Evolutionary conservation across 2,329 filamentous ascomycete species (phyloP), one percentile per base, ranked within the genome.

Genomic region (Trichoderma guizhouense): DNA sequence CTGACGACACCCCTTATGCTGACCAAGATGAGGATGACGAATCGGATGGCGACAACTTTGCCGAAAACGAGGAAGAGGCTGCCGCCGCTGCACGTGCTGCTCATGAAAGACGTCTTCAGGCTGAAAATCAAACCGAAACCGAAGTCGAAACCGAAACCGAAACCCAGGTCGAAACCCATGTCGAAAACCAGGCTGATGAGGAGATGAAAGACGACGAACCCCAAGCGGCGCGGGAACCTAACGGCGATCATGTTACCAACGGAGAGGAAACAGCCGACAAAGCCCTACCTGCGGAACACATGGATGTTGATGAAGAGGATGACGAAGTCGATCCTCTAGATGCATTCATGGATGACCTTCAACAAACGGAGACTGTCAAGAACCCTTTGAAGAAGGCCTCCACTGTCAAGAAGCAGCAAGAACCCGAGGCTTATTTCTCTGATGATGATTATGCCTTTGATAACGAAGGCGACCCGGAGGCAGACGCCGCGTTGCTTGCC

Each of bases 321-420:
- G 82, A 83, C 36, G 86, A 90, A 71, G 83, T 96, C 43, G 96
- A 99, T 80, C 94, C 96, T 8, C 85, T 99, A 47, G 96, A 99
- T 83, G 95, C 94, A n/a, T 99, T 97, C 84, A 99, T 99, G 96
- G 92, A 90, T 67, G 89, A 88, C 73, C 85, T 90, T 18, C 85
- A 87, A 69, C 81, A 87, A 51, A 82, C 92, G 3, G 86, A 89
- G 70, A 81, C 87, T 73, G 83, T 81, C 68, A 81, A 80, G 64
- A 60, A 51, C 18, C 72, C 72, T 51, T 77, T 79, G n/a, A 71
- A 73, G 55, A 79, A 78, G 57, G 63, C 73, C 53, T 65, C 76
- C 2, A 73, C 77, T 26, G 84, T 82, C 36, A 84, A 84, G 62
- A 86, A 86, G 73, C 88, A 88, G 76, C 89, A 91, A 70, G 90